Evolutionary conservation across 345 rosid species (phyloP).

Genomic region (Passiflora organensis): DNA sequence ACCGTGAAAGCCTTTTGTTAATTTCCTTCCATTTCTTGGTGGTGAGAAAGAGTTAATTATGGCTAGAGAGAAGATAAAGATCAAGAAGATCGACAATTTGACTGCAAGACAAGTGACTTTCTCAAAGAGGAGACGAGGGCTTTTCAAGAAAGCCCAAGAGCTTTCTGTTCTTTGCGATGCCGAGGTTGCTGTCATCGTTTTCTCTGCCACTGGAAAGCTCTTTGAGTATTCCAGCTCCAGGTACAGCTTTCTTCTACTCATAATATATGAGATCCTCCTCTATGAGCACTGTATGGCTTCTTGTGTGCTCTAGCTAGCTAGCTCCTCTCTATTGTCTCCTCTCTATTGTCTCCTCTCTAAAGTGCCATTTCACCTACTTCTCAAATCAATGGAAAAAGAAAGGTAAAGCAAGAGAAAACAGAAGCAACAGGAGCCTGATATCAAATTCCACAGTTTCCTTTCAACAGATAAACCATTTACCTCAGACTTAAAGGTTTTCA

Average conservation of each 20-base stretch:
- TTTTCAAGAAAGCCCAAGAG: constrained; percentile 53
- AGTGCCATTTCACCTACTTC: too few relatives aligned
- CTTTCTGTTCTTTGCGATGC: constrained; percentile 56
- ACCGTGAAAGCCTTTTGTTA: background rate
- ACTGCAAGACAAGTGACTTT: constrained; percentile 58
- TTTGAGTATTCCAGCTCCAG: constrained; percentile 49
- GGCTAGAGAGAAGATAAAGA: constrained; percentile 55
- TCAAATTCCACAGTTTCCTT: too few relatives aligned
- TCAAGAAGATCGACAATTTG: constrained; percentile 44
- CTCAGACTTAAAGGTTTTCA: too few relatives aligned
- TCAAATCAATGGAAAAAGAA: too few relatives aligned
- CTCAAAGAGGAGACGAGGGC: constrained; percentile 52
- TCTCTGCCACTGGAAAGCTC: constrained; percentile 51
- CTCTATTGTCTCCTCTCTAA: too few relatives aligned
- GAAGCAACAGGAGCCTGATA: background rate
- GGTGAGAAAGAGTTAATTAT: constrained; percentile 11
- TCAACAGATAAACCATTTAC: too few relatives aligned
- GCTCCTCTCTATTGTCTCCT: background rate
- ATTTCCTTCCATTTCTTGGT: background rate
- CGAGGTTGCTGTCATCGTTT: constrained; percentile 45
- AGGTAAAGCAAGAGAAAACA: background rate
- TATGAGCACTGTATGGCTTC: background rate
- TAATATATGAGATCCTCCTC: background rate
- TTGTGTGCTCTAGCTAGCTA: background rate
- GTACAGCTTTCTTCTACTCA: constrained; percentile 12